A percentile compares a stretch with the other conserved stretches of the same genome.
These are phyloP conservation scores for Trametes sanguinea DNA, from an alignment of 768 basidiomycete species.

Conservation along the genomic window DNA sequence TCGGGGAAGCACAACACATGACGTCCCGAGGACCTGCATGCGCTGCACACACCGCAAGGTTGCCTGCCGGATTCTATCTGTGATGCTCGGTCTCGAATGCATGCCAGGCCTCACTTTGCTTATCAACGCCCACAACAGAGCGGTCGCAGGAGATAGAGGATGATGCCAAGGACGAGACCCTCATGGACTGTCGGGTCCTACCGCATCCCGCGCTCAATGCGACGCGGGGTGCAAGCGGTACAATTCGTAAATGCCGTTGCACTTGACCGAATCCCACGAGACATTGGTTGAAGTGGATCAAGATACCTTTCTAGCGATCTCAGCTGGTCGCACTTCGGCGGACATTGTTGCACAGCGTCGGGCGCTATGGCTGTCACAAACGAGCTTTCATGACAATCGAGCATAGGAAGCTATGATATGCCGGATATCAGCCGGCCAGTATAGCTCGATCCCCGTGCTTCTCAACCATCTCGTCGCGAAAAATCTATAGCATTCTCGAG, in stretches of 20 bases:
- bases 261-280: no score
- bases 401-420: neutral
- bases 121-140: neutral
- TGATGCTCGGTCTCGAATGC: neutral
- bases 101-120: neutral
- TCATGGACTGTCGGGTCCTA: neutral
- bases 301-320: no score
- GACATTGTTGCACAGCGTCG: no score
- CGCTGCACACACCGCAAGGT: neutral
- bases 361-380: no score
- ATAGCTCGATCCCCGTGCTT: neutral
- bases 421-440: neutral
- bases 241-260: no score
- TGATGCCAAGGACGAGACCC: slow-evolving; percentile 1
- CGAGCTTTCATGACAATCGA: no score
- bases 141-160: neutral
- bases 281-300: no score
- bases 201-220: neutral
- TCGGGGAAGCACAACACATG: neutral
- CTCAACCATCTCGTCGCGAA: no score
- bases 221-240: neutral
- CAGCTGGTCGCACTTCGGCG: no score
- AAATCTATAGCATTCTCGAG: no score
- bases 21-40: neutral
- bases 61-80: neutral